phyloP scores from a whole-genome alignment of 2,329 filamentous ascomycete species.

The Colletotrichum sp. region DNA sequence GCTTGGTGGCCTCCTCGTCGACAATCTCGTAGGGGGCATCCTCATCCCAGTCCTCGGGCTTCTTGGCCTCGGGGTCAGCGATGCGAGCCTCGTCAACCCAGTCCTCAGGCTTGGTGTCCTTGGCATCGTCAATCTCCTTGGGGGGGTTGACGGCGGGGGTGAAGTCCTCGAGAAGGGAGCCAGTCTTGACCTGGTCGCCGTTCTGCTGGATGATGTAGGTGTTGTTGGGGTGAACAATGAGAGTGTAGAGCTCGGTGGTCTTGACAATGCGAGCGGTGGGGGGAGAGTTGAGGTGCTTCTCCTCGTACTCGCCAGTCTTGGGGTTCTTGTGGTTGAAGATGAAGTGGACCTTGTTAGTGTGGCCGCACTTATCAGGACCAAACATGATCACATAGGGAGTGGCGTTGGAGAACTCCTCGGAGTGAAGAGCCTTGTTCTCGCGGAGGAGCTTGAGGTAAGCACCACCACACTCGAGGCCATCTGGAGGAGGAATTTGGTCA shows the following conservation, averaged over 20 bases:
- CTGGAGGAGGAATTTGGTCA: constrained; percentile 47
- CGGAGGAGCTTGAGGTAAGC: constrained; percentile 99
- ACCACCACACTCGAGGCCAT: constrained; percentile 95
- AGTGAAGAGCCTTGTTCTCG: constrained; percentile 95
- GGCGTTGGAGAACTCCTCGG: constrained; percentile 96
- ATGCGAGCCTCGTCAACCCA: constrained; percentile 97
- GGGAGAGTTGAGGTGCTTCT: constrained; percentile 93
- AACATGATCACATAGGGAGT: constrained; percentile 99
- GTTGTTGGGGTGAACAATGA: constrained; percentile 96
- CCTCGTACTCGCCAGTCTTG: constrained; percentile 99
- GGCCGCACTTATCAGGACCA: constrained; percentile 97
- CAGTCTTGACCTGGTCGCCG: constrained; percentile 85
- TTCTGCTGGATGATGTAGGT: constrained; percentile 93
- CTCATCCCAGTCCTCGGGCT: constrained; percentile 99
- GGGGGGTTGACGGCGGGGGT: constrained; percentile 89
- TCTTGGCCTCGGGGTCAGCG: constrained; percentile 87
- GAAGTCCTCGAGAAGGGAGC: constrained; percentile 94
- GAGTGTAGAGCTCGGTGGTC: constrained; percentile 92
- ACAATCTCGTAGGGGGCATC: constrained; percentile 96
- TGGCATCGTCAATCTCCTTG: constrained; percentile 92
- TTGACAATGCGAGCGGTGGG: constrained; percentile 89
- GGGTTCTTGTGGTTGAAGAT: constrained; percentile 99
- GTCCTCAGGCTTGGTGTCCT: constrained; percentile 91
- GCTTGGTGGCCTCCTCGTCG: constrained; percentile 88
- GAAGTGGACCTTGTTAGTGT: constrained; percentile 98